These are phyloP conservation scores for Lactifluus rugatus DNA, from an alignment of 768 basidiomycete species.

Conservation along the genomic window DNA sequence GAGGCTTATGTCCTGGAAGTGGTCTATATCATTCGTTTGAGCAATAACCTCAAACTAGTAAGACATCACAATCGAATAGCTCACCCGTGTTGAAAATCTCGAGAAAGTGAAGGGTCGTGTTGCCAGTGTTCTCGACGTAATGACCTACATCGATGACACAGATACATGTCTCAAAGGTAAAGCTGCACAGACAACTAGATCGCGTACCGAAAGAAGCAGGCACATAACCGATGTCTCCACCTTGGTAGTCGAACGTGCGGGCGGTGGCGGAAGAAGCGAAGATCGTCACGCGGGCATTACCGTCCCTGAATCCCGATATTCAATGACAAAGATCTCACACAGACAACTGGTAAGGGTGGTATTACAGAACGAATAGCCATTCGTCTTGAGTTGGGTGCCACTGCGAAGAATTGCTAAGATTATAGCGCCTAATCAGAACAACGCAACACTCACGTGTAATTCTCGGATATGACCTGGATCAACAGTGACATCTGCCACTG, in stretches of 20 bases:
- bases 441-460: conserved; percentile 36
- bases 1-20: conserved; percentile 27
- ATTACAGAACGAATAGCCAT: conserved; percentile 49
- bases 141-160: conserved; percentile 24
- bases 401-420: conserved; percentile 24
- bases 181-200: background rate
- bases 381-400: conserved; percentile 66
- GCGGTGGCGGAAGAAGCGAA: conserved; percentile 47
- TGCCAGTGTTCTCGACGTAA: conserved; percentile 36
- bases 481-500: conserved; percentile 49
- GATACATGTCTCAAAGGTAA: too few species aligned
- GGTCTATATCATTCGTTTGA: conserved; percentile 14
- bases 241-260: conserved; percentile 50
- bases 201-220: conserved; percentile 45
- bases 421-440: background rate
- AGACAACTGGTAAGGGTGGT: background rate
- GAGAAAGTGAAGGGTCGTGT: conserved; percentile 31
- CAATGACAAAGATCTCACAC: conserved; percentile 4
- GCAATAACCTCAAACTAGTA: background rate
- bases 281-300: conserved; percentile 43
- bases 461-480: conserved; percentile 52
- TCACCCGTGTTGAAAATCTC: conserved; percentile 31
- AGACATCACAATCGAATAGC: background rate
- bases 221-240: conserved; percentile 55
- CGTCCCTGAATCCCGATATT: conserved; percentile 33